Percentiles rank a stretch among this genome's conserved stretches.
phyloP scores from a whole-genome alignment of 305 asterid genomes.

The Lippia alba region DNA sequence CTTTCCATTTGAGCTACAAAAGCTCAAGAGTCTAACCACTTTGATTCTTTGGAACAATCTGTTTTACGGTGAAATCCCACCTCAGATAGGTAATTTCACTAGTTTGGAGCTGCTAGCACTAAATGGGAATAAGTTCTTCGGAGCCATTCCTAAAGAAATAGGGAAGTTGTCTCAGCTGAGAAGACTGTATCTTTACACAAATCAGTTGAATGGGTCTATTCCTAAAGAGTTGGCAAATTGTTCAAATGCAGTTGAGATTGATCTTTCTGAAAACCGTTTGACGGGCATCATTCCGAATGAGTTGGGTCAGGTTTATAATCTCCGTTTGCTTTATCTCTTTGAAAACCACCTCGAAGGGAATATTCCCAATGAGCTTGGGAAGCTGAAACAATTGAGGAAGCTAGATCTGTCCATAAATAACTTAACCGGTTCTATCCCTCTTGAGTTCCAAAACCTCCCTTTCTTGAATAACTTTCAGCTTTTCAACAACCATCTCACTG shows the following conservation, averaged over 20 bases:
- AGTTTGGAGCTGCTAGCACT: slow-evolving; percentile 74
- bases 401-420: slow-evolving; percentile 81
- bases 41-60: slow-evolving; percentile 76
- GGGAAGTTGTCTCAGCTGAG: slow-evolving; percentile 60
- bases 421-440: slow-evolving; percentile 78
- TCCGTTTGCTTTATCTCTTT: slow-evolving; percentile 75
- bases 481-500: slow-evolving; percentile 71
- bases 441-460: slow-evolving; percentile 61
- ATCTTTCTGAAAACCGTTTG: slow-evolving; percentile 77
- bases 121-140: slow-evolving; percentile 66
- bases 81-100: slow-evolving; percentile 76
- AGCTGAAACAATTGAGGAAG: slow-evolving; percentile 54
- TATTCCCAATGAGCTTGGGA: slow-evolving; percentile 66
- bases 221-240: slow-evolving; percentile 74
- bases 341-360: slow-evolving; percentile 68
- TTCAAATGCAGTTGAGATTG: slow-evolving; percentile 69
- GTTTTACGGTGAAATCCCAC: slow-evolving; percentile 76
- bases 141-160: slow-evolving; percentile 69
- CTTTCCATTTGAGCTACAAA: slow-evolving; percentile 70
- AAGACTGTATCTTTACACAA: slow-evolving; percentile 70
- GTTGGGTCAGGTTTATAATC: slow-evolving; percentile 53
- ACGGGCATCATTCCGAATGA: slow-evolving; percentile 65
- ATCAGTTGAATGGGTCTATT: slow-evolving; percentile 72
- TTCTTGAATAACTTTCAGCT: slow-evolving; percentile 73
- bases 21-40: slow-evolving; percentile 52